Evolutionary conservation across 2,329 filamentous ascomycete species (phyloP), one percentile per base, ranked within the genome.

Genomic region (Moelleriella libera): DNA sequence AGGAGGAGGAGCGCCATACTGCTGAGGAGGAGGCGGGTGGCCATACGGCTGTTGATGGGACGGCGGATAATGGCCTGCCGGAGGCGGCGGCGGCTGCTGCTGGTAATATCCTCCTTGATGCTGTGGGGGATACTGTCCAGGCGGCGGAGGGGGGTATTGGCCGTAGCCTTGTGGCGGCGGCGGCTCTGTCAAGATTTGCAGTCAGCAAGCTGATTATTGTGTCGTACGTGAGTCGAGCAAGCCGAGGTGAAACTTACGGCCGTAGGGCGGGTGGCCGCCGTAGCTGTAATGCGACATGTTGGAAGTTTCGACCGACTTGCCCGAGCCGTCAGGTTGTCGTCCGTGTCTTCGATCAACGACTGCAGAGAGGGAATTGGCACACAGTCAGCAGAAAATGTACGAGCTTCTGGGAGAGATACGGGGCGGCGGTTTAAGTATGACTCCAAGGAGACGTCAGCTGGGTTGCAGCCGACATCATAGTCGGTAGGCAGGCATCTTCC

Each of bases 121-220:
- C 29, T n/a, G 42, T 28, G 55, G 56, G 47, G 53, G 54, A 21
- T 53, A 55, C 41, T 57, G 54, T 14, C 53, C 55, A 32, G 48
- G 52, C 37, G 52, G 54, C 31, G 46, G 49, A 4, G 53, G 56
- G 50, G 56, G 53, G 52, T 57, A 55, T 44, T 60, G 58, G 29
- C 56, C 55, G 41, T 69, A 68, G 53, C 65, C 66, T 51, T 67
- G 65, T 31, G 59, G 59, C 39, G 62, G 64, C 39, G 62, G 64
- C 30, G 55, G 63, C 46, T 65, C 62, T 61, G 49, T 39, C 32
- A 30, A 43, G 12, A 42, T 12, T 10, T 12, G 14, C 34, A 29
- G 43, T 43, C 21, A 37, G 32, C 14, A n/a, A 30, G 11, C 21
- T 30, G 37, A 8, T 32, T 43, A 42, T 31, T 41, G 40, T 30